Conservation (phyloP, 129 eudicot genomes). For the Kitagawia praeruptora region DNA sequence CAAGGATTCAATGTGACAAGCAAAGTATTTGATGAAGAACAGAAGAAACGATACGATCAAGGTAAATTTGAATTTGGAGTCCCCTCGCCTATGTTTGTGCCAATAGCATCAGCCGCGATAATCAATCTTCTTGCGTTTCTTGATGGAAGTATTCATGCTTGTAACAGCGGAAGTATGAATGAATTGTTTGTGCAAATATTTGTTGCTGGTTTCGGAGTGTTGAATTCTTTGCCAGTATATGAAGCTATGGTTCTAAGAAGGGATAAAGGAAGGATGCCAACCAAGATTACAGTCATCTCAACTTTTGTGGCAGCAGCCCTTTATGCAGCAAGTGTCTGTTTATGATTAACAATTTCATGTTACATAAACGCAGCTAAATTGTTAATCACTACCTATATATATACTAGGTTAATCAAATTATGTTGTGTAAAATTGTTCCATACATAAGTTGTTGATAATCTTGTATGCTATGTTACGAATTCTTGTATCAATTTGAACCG, state of each 20-base stretch:
- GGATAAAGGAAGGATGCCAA: conserved; percentile 57
- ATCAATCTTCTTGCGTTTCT: conserved; percentile 43
- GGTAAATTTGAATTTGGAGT: conserved; percentile 69
- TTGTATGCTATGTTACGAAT: background rate
- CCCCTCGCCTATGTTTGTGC: conserved; percentile 55
- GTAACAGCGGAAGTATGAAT: conserved; percentile 15
- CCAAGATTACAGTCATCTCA: conserved; percentile 28
- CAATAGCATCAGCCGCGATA: conserved; percentile 43
- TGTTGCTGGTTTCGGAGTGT: conserved; percentile 47
- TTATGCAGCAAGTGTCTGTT: conserved; percentile 16
- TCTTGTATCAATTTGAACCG: background rate
- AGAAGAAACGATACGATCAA: conserved; percentile 59
- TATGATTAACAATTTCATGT: background rate
- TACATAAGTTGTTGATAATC: background rate
- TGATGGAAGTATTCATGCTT: conserved; percentile 16
- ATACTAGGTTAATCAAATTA: too few relatives aligned
- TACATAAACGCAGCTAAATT: background rate
- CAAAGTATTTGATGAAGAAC: conserved; percentile 61
- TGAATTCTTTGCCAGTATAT: conserved; percentile 57
- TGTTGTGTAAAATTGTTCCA: background rate
- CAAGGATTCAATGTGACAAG: conserved; percentile 68
- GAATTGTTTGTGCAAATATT: conserved; percentile 32
- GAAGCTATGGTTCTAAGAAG: conserved; percentile 60
- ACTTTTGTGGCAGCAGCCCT: conserved; percentile 25
- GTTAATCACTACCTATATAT: background rate